phyloP scores from a whole-genome alignment of 1,284 basidiomycete species.

The Puccinia coronata region DNA sequence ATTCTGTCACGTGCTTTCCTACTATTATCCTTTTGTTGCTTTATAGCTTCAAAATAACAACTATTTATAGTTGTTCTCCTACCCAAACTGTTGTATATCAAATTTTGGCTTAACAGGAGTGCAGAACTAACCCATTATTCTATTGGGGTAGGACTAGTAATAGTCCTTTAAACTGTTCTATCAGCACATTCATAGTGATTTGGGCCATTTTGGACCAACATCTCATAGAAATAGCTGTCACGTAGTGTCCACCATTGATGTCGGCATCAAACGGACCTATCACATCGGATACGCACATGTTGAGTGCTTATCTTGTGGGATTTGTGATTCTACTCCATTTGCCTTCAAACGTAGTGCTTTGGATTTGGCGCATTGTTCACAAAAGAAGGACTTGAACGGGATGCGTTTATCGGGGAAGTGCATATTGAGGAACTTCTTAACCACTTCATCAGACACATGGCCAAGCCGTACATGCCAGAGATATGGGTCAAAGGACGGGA shows the following conservation, averaged over 20 bases:
- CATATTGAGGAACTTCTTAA: neutral
- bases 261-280: neutral
- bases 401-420: neutral
- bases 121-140: too few species aligned
- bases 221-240: too few species aligned
- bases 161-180: too few species aligned
- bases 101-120: too few species aligned
- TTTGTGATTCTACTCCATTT: neutral
- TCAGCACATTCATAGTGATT: too few species aligned
- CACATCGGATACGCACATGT: neutral
- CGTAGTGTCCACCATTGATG: neutral
- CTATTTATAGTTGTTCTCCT: too few species aligned
- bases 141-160: too few species aligned
- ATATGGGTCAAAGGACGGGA: neutral
- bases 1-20: too few species aligned
- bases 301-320: neutral
- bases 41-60: too few species aligned
- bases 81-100: too few species aligned
- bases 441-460: neutral
- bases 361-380: neutral
- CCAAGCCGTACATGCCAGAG: neutral
- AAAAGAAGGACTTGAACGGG: neutral
- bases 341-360: neutral
- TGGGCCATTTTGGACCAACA: too few species aligned
- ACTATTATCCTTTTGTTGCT: too few species aligned